Percentiles rank a stretch among this genome's conserved stretches.
Conservation (phyloP, 441 rosid genomes). For the Hypseocharis bilobata region DNA sequence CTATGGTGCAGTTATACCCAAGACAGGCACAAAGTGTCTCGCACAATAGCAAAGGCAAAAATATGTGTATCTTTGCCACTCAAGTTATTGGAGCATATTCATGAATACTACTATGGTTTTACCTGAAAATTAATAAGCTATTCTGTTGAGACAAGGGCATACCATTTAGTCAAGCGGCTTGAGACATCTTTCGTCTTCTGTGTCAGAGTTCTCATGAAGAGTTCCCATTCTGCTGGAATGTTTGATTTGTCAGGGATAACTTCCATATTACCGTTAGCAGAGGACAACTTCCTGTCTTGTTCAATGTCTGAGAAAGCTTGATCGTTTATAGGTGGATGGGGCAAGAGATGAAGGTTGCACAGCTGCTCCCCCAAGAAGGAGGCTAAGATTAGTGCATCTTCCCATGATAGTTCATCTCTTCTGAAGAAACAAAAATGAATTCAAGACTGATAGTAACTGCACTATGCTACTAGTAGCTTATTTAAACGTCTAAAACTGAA, state of each 20-base stretch:
- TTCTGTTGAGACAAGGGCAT: conserved; percentile 13
- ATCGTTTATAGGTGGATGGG: conserved; percentile 49
- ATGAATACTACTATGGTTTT: too few relatives aligned
- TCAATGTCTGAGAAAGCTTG: conserved; percentile 29
- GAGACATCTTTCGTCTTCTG: conserved; percentile 46
- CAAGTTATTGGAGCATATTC: not conserved
- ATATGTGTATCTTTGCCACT: not conserved
- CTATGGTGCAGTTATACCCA: not conserved
- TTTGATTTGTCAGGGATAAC: conserved; percentile 26
- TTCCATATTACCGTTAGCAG: conserved; percentile 25
- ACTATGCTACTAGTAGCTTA: conserved; percentile 8
- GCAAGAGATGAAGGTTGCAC: conserved; percentile 62
- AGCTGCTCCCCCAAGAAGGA: conserved; percentile 77
- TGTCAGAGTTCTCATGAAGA: conserved; percentile 41
- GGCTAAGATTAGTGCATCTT: conserved; percentile 54
- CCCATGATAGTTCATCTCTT: conserved; percentile 61
- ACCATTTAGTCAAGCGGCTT: conserved; percentile 62
- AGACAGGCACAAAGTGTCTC: conserved; percentile 2
- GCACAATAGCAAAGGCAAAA: not conserved
- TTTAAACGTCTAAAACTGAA: conserved; percentile 4
- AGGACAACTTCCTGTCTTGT: conserved; percentile 19
- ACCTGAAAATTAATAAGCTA: not conserved
- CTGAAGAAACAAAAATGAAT: conserved; percentile 37
- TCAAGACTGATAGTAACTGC: conserved; percentile 1
- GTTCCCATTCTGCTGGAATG: conserved; percentile 63